A percentile compares a stretch with the other conserved stretches of the same genome.
These are phyloP conservation scores for Bullera alba DNA, from an alignment of 768 basidiomycete genomes.

Conservation along the genomic window DNA sequence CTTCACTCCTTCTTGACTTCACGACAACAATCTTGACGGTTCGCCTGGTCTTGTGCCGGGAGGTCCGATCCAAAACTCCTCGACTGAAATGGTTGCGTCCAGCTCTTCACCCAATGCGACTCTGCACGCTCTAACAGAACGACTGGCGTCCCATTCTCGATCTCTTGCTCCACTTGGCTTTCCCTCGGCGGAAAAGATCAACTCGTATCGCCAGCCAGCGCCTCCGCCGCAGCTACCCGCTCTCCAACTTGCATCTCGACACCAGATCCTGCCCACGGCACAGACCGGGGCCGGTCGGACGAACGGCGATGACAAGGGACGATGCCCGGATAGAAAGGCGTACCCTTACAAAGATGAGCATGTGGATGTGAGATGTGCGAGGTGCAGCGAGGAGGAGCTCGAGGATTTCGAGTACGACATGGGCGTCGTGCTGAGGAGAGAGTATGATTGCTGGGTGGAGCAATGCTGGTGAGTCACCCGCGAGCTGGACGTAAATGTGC, in stretches of 20 bases:
- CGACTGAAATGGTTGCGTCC: too few species aligned
- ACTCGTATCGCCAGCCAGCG: slow-evolving; percentile 34
- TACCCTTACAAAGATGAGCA: slow-evolving; percentile 33
- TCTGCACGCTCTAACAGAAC: slow-evolving; percentile 36
- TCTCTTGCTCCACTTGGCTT: slow-evolving; percentile 23
- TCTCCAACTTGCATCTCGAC: slow-evolving; percentile 26
- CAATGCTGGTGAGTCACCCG: slow-evolving; percentile 41
- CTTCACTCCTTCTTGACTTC: too few species aligned
- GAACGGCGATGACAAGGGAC: slow-evolving; percentile 1
- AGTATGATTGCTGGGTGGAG: slow-evolving; percentile 46
- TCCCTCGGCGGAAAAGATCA: slow-evolving; percentile 15
- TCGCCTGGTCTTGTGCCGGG: too few species aligned
- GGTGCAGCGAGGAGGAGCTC: slow-evolving; percentile 35
- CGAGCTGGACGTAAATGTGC: not conserved
- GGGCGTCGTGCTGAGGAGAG: slow-evolving; percentile 37
- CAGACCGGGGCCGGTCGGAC: slow-evolving; percentile 8
- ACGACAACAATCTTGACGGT: too few species aligned
- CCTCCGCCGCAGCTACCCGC: slow-evolving; percentile 36
- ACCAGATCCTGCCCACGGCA: slow-evolving; percentile 27
- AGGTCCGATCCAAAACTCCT: slow-evolving; percentile 8
- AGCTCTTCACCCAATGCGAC: slow-evolving; percentile 36
- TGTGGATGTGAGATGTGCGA: slow-evolving; percentile 17
- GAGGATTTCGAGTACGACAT: slow-evolving; percentile 43
- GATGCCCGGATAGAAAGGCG: slow-evolving; percentile 34
- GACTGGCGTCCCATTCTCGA: slow-evolving; percentile 33